phyloP scores from a whole-genome alignment of 1,139 yeast species.

The Hansenula lynferdii region DNA sequence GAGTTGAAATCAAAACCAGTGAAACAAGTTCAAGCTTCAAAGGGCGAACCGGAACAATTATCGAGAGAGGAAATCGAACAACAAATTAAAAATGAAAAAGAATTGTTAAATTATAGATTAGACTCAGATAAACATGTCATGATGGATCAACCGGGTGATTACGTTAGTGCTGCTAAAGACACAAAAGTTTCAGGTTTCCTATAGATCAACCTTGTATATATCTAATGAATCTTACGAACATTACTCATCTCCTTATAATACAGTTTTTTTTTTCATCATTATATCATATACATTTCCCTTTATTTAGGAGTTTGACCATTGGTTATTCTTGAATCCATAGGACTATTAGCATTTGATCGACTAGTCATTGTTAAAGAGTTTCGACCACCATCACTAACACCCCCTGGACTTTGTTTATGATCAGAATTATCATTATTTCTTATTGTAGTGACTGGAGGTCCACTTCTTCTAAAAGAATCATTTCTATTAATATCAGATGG shows the following conservation, averaged over 20 bases:
- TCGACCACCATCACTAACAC: not conserved
- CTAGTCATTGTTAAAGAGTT: not conserved
- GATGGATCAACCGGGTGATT: slow-evolving; percentile 31
- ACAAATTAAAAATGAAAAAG: slow-evolving; percentile 23
- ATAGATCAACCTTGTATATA: slow-evolving; percentile 10
- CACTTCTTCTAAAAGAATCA: slow-evolving; percentile 1
- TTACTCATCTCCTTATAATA: not conserved
- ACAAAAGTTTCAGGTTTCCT: slow-evolving; percentile 28
- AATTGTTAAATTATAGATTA: slow-evolving; percentile 23
- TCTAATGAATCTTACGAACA: not conserved
- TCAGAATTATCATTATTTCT: not conserved
- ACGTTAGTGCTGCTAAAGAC: slow-evolving; percentile 27
- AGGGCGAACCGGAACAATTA: no score
- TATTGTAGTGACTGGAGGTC: slow-evolving; percentile 4
- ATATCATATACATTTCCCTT: not conserved
- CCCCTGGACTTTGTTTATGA: not conserved
- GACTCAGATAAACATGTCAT: slow-evolving; percentile 28
- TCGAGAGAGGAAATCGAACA: slow-evolving; percentile 16
- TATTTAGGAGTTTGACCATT: not conserved
- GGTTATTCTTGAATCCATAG: slow-evolving; percentile 8
- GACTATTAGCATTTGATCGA: slow-evolving; percentile 11
- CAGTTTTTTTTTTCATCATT: not conserved
- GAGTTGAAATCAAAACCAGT: slow-evolving; percentile 3
- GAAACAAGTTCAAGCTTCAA: no score
- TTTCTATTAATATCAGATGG: slow-evolving; percentile 8